phyloP scores from a whole-genome alignment of 2,329 filamentous ascomycete genomes.

The Colletotrichum sp. region DNA sequence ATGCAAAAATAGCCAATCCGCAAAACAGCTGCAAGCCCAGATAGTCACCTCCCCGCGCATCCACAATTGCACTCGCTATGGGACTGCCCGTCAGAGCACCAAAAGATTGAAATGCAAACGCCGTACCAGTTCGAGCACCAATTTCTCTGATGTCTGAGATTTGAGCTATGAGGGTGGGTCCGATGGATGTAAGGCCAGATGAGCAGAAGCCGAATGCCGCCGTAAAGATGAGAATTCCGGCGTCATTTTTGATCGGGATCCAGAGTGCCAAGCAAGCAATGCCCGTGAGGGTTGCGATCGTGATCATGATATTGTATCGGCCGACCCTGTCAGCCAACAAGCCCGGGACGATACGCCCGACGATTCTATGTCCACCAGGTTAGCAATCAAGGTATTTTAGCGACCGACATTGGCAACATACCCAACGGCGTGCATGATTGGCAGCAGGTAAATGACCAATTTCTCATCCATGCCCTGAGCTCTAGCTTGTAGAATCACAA shows the following conservation, averaged over 20 bases:
- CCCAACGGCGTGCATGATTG: constrained; percentile 62
- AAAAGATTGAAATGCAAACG: constrained; percentile 66
- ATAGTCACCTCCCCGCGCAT: constrained; percentile 55
- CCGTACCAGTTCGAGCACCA: constrained; percentile 68
- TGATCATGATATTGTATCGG: constrained; percentile 53
- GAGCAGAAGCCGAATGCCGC: constrained; percentile 74
- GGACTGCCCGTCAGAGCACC: constrained; percentile 71
- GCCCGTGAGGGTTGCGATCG: constrained; percentile 54
- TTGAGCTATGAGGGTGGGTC: constrained; percentile 69
- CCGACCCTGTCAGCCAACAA: constrained; percentile 49
- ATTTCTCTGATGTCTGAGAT: constrained; percentile 73
- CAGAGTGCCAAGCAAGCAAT: constrained; percentile 51
- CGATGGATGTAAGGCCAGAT: constrained; percentile 68
- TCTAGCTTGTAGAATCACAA: constrained; percentile 53
- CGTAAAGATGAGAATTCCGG: constrained; percentile 66
- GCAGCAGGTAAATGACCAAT: constrained; percentile 51
- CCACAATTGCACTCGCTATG: constrained; percentile 67
- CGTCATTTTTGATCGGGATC: constrained; percentile 53
- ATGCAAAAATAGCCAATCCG: constrained; percentile 51
- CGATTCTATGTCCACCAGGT: too few species aligned
- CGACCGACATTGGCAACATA: constrained; percentile 27
- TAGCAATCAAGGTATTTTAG: too few species aligned
- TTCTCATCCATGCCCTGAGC: constrained; percentile 43
- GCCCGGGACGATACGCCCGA: constrained; percentile 57
- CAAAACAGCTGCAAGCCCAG: constrained; percentile 69